These are phyloP conservation scores for Eragrostis nindensis DNA, from an alignment of 176 grass and related monocot genomes.

Conservation along the genomic window DNA sequence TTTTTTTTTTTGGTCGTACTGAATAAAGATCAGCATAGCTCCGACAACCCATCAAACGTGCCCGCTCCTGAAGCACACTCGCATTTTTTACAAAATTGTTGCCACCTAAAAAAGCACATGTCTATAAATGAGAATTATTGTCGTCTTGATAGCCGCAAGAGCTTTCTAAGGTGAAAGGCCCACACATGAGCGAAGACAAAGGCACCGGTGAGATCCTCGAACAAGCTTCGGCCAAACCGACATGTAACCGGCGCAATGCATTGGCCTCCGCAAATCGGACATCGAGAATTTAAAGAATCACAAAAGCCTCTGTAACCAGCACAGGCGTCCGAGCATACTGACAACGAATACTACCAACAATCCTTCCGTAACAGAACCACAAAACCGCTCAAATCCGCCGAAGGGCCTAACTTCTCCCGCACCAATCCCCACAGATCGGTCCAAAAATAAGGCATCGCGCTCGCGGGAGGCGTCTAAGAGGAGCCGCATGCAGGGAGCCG, in stretches of 20 bases:
- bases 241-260: not conserved
- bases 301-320: not conserved
- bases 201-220: not conserved
- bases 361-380: not conserved
- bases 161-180: not conserved
- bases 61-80: not conserved
- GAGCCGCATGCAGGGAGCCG: not conserved
- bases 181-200: not conserved
- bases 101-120: not conserved
- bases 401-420: not conserved
- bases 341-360: constrained; percentile 11
- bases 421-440: constrained; percentile 1
- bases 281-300: constrained; percentile 13
- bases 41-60: not conserved
- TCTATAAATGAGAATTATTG: constrained; percentile 24
- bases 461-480: not conserved
- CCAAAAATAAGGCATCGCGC: constrained; percentile 15
- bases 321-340: not conserved
- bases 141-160: not conserved
- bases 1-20: not conserved
- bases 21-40: constrained; percentile 11
- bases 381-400: not conserved
- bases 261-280: not conserved
- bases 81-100: not conserved
- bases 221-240: not conserved